Conservation (phyloP, 2,329 filamentous ascomycete species). For the Fusarium fracticaudum region DNA sequence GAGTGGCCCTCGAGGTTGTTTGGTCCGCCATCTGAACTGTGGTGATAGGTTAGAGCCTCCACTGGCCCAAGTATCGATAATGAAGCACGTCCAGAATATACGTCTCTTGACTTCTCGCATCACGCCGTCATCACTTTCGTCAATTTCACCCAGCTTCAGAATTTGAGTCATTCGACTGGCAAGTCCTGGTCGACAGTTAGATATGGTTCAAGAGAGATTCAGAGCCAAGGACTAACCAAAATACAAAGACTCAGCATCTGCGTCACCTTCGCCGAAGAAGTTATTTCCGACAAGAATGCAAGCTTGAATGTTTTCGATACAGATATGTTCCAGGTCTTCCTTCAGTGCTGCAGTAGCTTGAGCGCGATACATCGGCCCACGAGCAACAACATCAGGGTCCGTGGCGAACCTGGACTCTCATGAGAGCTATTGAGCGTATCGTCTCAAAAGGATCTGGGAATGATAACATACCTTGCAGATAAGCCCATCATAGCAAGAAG, state of each 20-base stretch:
- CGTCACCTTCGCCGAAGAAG: conserved; percentile 42
- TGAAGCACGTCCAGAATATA: conserved; percentile 48
- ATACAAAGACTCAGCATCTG: conserved; percentile 48
- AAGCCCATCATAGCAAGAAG: conserved; percentile 36
- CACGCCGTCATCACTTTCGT: conserved; percentile 36
- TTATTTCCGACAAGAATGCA: conserved; percentile 47
- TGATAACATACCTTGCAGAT: conserved; percentile 23
- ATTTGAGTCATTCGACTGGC: conserved; percentile 49
- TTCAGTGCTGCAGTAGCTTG: conserved; percentile 40
- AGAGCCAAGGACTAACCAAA: conserved; percentile 37
- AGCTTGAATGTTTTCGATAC: conserved; percentile 48
- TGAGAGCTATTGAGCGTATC: not conserved
- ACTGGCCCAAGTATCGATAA: conserved; percentile 49
- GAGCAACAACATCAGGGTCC: conserved; percentile 18
- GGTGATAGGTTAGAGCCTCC: conserved; percentile 42
- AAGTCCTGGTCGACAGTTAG: conserved; percentile 28
- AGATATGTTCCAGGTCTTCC: conserved; percentile 44
- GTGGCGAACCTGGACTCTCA: conserved; percentile 7
- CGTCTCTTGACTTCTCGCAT: conserved; percentile 45
- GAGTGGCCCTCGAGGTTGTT: conserved; percentile 40
- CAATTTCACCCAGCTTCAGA: conserved; percentile 37
- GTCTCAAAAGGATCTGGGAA: not conserved
- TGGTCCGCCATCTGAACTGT: conserved; percentile 38
- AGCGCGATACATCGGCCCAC: conserved; percentile 25
- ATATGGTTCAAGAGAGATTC: not conserved